Evolutionary conservation across 148 eudicot genomes (phyloP).

Genomic region (Spergularia bocconei): DNA sequence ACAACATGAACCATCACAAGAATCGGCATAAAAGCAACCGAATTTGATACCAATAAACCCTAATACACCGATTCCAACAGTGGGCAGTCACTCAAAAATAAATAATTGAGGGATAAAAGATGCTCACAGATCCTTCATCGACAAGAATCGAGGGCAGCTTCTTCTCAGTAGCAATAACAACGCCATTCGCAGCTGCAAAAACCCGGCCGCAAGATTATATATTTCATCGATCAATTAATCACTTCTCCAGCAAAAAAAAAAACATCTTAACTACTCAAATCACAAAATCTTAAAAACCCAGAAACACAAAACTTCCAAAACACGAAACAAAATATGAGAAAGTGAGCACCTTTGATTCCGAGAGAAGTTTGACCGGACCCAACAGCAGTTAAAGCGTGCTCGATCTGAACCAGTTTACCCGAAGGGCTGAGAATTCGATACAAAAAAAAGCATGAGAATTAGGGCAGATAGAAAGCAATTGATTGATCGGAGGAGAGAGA

Average conservation of each 20-base stretch:
- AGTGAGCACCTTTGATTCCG: conserved; percentile 79
- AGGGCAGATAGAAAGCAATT: too few species aligned
- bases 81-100: neutral
- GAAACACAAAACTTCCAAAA: neutral
- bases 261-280: too few species aligned
- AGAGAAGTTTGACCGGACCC: conserved; percentile 97
- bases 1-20: neutral
- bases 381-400: conserved; percentile 93
- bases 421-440: conserved; percentile 54
- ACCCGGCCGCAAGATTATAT: neutral
- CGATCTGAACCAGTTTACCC: conserved; percentile 96
- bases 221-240: neutral
- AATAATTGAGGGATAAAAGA: neutral
- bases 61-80: too few species aligned
- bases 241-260: neutral
- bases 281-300: neutral
- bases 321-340: neutral
- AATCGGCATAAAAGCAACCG: neutral
- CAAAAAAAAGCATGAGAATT: neutral
- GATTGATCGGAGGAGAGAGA: neutral
- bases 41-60: neutral
- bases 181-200: conserved; percentile 94
- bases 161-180: conserved; percentile 97
- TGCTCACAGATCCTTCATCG: conserved; percentile 83
- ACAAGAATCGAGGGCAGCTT: conserved; percentile 85